phyloP scores from a whole-genome alignment of 495 filamentous ascomycete genomes.

The Aspergillus homomorphus region DNA sequence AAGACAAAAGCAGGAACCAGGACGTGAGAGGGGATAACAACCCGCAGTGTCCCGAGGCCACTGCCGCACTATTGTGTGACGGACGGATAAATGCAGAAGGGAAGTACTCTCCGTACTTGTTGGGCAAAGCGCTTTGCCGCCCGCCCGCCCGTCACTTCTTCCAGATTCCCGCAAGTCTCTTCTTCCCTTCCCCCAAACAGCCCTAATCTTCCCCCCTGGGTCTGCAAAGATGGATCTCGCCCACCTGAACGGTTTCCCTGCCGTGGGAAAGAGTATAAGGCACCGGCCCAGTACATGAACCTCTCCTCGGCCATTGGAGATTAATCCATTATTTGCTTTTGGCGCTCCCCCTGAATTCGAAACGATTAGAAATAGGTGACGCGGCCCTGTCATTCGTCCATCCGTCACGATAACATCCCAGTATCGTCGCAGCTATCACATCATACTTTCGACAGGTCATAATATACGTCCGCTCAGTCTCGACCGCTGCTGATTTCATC shows the following conservation, averaged over 20 bases:
- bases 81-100: not conserved
- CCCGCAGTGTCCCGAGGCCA: not conserved
- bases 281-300: not conserved
- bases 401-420: not conserved
- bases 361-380: not conserved
- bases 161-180: not conserved
- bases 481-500: not conserved
- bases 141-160: not conserved
- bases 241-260: no score
- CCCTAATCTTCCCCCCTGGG: not conserved
- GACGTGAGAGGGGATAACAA: no score
- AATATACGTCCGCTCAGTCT: not conserved
- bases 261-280: not conserved
- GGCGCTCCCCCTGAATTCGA: not conserved
- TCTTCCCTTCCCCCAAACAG: not conserved
- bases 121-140: conserved; percentile 17
- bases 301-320: no score
- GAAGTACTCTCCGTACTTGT: not conserved
- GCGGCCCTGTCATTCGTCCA: not conserved
- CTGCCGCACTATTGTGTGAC: not conserved
- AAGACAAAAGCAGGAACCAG: no score
- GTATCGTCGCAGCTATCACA: not conserved
- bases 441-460: not conserved
- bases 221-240: not conserved
- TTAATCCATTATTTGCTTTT: not conserved